These are phyloP conservation scores for Pichia paraexigua DNA, from an alignment of 805 yeast species.

Conservation along the genomic window DNA sequence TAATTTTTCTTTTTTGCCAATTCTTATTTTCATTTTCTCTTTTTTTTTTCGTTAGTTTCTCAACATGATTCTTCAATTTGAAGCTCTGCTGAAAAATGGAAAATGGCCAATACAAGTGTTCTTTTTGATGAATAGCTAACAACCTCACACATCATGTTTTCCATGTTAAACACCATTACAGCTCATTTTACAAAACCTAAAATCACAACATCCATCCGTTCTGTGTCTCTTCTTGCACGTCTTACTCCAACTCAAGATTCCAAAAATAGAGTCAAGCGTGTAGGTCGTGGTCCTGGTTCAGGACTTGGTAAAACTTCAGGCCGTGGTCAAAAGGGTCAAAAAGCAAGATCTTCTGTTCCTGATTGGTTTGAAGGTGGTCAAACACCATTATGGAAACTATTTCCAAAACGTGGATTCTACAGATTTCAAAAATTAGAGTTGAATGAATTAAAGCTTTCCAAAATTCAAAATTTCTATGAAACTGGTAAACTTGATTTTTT, in stretches of 20 bases:
- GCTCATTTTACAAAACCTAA: background rate
- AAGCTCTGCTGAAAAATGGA: background rate
- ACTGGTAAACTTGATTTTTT: conserved; percentile 51
- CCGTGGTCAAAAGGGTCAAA: conserved; percentile 98
- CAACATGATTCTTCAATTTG: background rate
- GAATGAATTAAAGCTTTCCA: conserved; percentile 54
- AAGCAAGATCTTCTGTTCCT: conserved; percentile 86
- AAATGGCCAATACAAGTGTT: background rate
- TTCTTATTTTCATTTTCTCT: background rate
- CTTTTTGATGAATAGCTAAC: background rate
- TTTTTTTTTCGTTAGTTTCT: background rate
- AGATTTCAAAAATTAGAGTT: conserved; percentile 49
- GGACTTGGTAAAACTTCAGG: conserved; percentile 93
- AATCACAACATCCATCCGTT: conserved; percentile 12
- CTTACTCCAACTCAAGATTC: conserved; percentile 58
- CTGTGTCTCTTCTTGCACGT: conserved; percentile 42
- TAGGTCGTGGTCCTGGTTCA: conserved; percentile 96
- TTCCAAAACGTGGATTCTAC: conserved; percentile 85
- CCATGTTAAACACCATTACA: background rate
- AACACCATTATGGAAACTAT: conserved; percentile 76
- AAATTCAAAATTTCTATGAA: conserved; percentile 64
- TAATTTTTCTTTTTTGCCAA: background rate
- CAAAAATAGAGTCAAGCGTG: conserved; percentile 53
- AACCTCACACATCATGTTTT: background rate
- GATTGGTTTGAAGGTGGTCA: conserved; percentile 99